phyloP scores from a whole-genome alignment of 78 protist species.

The Protostelium mycophagum region DNA sequence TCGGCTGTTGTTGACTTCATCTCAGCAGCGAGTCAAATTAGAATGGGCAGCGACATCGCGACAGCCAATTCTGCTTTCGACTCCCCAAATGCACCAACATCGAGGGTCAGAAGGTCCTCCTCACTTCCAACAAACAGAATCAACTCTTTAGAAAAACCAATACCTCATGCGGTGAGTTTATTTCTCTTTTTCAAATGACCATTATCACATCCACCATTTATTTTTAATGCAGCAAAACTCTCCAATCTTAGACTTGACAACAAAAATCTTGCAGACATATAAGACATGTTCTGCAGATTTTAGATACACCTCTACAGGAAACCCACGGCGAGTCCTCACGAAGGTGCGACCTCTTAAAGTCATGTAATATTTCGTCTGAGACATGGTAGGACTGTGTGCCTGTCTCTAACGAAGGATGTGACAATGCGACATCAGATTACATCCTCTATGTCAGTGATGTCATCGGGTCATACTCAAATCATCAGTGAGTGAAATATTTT shows the following conservation, averaged over 20 bases:
- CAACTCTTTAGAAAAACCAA: neutral
- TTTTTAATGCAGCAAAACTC: no score
- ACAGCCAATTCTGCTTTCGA: neutral
- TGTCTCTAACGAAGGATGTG: conserved; percentile 30
- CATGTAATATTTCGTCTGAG: conserved; percentile 16
- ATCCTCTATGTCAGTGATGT: conserved; percentile 57
- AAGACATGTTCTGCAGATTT: conserved; percentile 33
- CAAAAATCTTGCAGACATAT: conserved; percentile 22
- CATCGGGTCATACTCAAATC: conserved; percentile 18
- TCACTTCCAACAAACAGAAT: neutral
- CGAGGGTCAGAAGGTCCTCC: neutral
- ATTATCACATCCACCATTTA: neutral
- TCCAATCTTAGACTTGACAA: conserved; percentile 10
- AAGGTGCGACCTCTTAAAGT: neutral
- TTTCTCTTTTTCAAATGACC: neutral
- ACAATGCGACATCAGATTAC: conserved; percentile 55
- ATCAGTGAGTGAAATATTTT: conserved; percentile 11
- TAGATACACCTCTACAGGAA: conserved; percentile 24
- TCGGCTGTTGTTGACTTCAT: no score
- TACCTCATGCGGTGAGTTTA: neutral
- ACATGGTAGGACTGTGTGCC: conserved; percentile 14
- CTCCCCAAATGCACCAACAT: neutral
- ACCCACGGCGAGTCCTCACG: conserved; percentile 51
- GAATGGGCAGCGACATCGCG: no score
- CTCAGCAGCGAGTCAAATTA: no score